Evolutionary conservation across 495 filamentous ascomycete genomes (phyloP), one percentile per base, ranked within the genome.

Genomic region (Tuber borchii): DNA sequence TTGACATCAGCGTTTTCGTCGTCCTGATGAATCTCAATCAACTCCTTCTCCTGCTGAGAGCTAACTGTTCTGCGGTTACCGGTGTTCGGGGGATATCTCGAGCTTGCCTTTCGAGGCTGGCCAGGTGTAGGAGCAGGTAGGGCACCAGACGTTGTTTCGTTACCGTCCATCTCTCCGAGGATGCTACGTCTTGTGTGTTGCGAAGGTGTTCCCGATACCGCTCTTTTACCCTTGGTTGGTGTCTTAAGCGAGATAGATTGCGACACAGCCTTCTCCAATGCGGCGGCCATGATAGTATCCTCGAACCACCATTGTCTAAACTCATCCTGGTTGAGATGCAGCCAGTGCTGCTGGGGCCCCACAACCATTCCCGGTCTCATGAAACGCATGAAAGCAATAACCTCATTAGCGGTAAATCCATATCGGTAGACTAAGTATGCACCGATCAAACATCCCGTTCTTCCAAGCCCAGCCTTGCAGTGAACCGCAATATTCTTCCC

Each of bases 281-380:
- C 84, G 17, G 82, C 82, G 43, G 87, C 85, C 84, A 90, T 93
- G 82, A 97, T 87, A 44, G 89, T 89, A 85, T 98, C 95, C 83
- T 97, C 95, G 72, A 92, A 90, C 93, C 93, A 99, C 95, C 95
- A 99, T 82, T 98, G 93, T 19, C 95, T 90, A 90, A 99, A 99
- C 34, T 91, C 89, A 19, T 91, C 91, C 85, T 99, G 95, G 86
- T 99, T 97, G 74, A 98, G 90, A 83, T 98, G 95, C 26, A 99
- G 88, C 95, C 95, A 99, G 84, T 99, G 95, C 84, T 99, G 95
- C 82, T 99, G 95, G n/a, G 95, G 95, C 1, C 95, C 95, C 45
- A 99, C 95, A 2, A 99, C 95, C 95, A 99, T 99, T 34, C 95
- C 95, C 0, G 95, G 95, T 46, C 95, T 90, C 95, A 98, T 99